Evolutionary conservation across 108 stramenopile species (phyloP).

Genomic region (Epithemia pelagica): DNA sequence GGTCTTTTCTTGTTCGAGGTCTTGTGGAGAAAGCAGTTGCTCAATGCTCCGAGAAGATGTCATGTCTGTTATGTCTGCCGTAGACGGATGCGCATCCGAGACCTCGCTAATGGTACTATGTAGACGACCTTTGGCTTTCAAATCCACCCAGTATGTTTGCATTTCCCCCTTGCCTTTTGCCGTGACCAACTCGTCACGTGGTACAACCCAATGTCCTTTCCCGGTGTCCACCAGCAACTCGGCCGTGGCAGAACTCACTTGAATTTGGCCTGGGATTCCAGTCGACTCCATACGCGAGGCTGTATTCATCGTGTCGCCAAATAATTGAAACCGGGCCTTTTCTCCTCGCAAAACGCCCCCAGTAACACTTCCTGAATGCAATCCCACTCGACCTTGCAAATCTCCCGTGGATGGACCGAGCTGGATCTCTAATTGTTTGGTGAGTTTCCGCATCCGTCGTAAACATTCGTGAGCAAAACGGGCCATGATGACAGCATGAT

Average conservation of each 20-base stretch:
- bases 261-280: conserved; percentile 24
- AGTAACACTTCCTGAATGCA: conserved; percentile 42
- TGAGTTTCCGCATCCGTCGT: conserved; percentile 5
- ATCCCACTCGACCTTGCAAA: conserved; percentile 40
- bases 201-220: conserved; percentile 15
- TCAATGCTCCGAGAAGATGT: background rate
- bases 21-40: background rate
- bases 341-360: conserved; percentile 35
- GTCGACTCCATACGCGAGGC: conserved; percentile 44
- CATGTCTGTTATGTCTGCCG: background rate
- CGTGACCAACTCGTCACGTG: conserved; percentile 27
- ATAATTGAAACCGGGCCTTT: conserved; percentile 11
- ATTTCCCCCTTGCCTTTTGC: conserved; percentile 46
- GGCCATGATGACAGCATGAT: conserved; percentile 30
- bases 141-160: conserved; percentile 27
- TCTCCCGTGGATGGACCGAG: conserved; percentile 18
- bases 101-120: background rate
- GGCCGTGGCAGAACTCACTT: conserved; percentile 33
- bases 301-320: conserved; percentile 43
- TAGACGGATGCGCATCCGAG: background rate
- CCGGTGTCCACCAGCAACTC: conserved; percentile 25
- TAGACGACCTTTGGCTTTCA: background rate
- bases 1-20: background rate
- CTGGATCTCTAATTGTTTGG: background rate
- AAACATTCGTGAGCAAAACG: conserved; percentile 15